Evolutionary conservation across 108 stramenopile species (phyloP).

Genomic region (Nannochloropsis oceanica): DNA sequence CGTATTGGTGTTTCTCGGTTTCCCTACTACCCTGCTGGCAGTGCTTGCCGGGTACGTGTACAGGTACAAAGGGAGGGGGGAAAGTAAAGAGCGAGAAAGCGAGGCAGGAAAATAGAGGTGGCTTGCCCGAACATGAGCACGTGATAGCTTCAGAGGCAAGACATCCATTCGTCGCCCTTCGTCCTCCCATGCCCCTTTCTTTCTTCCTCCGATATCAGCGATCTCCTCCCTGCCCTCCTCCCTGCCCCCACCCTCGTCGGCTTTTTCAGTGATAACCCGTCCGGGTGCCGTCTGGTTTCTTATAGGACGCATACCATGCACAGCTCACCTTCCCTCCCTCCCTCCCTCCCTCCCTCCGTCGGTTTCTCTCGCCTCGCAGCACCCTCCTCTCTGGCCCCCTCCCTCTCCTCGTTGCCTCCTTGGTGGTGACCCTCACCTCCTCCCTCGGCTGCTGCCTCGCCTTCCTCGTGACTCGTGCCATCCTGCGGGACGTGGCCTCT

Average conservation of each 20-base stretch:
- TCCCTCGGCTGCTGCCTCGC: not conserved
- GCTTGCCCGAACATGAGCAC: not conserved
- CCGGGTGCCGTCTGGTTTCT: no score
- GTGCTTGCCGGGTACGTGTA: not conserved
- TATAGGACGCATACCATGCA: no score
- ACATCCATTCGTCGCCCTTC: not conserved
- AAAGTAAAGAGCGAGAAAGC: not conserved
- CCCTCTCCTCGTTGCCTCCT: not conserved
- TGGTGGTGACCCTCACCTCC: not conserved
- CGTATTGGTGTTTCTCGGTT: not conserved
- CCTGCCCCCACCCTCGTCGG: not conserved
- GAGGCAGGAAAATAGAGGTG: not conserved
- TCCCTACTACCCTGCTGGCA: not conserved
- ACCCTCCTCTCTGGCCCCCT: not conserved
- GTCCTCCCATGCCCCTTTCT: not conserved
- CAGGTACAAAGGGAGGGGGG: not conserved
- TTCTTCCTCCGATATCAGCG: not conserved
- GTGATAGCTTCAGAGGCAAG: not conserved
- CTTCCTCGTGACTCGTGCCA: not conserved
- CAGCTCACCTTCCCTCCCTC: not conserved
- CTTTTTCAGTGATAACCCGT: no score
- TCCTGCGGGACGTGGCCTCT: not conserved
- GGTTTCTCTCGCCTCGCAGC: not conserved
- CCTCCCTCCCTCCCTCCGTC: not conserved
- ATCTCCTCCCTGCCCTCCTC: not conserved